Base-by-base conservation (phyloP, 108 stramenopile genomes). In the Fistulifera pelliculosa region DNA sequence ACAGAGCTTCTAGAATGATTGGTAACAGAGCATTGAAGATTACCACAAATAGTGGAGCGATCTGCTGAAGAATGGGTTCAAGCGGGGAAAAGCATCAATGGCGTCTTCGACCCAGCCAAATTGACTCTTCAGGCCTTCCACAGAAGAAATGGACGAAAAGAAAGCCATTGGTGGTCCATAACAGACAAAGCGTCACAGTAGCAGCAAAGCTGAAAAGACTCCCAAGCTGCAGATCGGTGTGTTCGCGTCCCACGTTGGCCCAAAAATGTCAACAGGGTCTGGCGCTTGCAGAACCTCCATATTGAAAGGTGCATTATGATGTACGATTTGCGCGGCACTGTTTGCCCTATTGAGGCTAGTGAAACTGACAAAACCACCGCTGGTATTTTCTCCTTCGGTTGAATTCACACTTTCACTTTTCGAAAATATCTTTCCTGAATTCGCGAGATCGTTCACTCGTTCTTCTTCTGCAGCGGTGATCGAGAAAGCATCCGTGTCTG, bases 141-240 rank as follows among this genome's bases (percentile, higher is more conserved):
- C 70, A 11, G 68, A 61, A 13, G 65, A 49, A 1, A 78, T 31
- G 18, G 77, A 66, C 2, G 73, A 49, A 23, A 78, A 28, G 27
- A 78, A 78, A 28, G 58, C 47, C 5, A 77, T 65, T 15, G 77
- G 77, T 64, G 0, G 77, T 78, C 75, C 70, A 76, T 41, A 65
- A 54, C 35, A 71, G 47, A 41, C 70, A 72, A 11, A 72, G 59
- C 3, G 54, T 5, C 5, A 26, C 54, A 0, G 75, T 68, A 11
- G 66, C 43, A 23, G 54, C 54, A 21, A 65, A 51, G 28, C 69
- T 66, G 1, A 69, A 39, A 2, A 72, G 51, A 39, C 58, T 53
- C 18, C 75, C 75, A 14, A 65, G 24, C 41, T 72, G 67, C 15
- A 60, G 19, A 49, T 60, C 58, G 22, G 48, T 42, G 45, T 67